Conservation (phyloP, 176 grass and related monocot genomes). For the Avena atlantica region DNA sequence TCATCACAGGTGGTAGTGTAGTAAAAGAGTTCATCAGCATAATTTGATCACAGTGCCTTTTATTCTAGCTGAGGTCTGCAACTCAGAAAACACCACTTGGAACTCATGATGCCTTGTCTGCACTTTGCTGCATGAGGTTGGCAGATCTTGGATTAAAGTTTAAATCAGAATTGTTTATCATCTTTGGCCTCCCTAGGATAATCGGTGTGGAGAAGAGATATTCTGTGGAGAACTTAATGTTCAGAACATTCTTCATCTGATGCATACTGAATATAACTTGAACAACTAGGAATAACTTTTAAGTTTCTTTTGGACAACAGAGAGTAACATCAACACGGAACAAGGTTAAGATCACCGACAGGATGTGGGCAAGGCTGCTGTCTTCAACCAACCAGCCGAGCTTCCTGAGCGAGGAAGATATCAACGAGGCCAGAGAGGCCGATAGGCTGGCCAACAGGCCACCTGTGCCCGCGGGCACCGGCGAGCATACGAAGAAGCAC, state of each 20-base stretch:
- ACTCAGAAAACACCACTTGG: not conserved
- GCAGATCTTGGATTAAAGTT: not conserved
- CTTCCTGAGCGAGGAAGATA: slow-evolving; percentile 70
- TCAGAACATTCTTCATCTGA: not conserved
- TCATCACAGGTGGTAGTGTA: not conserved
- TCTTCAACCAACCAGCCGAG: slow-evolving; percentile 89
- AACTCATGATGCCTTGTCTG: not conserved
- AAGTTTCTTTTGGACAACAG: slow-evolving; percentile 44
- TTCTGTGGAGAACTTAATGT: not conserved
- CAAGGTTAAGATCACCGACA: slow-evolving; percentile 78
- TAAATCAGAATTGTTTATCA: not conserved
- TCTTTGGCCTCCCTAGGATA: not conserved
- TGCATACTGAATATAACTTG: not conserved
- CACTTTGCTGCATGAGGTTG: not conserved
- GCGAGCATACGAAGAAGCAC: slow-evolving; percentile 23
- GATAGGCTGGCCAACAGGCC: slow-evolving; percentile 36
- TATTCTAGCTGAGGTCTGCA: not conserved
- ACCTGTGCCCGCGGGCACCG: not conserved
- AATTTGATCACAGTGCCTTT: not conserved
- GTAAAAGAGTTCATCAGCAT: not conserved
- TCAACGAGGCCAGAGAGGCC: slow-evolving; percentile 52
- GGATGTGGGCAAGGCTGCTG: slow-evolving; percentile 84
- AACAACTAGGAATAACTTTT: slow-evolving; percentile 14
- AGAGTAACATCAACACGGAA: slow-evolving; percentile 76
- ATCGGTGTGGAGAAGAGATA: not conserved